phyloP scores from a whole-genome alignment of 2,329 filamentous ascomycete species.

The Epichloe baconii region DNA sequence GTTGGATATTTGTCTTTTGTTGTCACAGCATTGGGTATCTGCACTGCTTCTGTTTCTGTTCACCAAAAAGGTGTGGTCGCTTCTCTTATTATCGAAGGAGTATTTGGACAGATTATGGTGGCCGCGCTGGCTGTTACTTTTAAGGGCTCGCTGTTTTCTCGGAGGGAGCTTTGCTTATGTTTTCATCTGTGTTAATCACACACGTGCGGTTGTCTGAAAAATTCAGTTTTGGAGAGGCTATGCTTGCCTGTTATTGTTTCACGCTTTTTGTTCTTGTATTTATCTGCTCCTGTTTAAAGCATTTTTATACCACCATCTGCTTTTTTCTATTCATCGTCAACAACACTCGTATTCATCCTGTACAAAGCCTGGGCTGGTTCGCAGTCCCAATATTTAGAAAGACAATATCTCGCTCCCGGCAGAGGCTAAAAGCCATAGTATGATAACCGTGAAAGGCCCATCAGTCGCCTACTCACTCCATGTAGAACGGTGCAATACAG shows the following conservation, averaged over 20 bases:
- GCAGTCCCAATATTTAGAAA: not conserved
- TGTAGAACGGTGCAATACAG: not conserved
- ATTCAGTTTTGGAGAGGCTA: not conserved
- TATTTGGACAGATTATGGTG: not conserved
- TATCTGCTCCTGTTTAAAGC: not conserved
- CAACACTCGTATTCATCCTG: not conserved
- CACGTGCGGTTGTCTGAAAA: constrained; percentile 1
- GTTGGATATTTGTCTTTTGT: not conserved
- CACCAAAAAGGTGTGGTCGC: not conserved
- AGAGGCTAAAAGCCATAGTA: not conserved
- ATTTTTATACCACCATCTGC: constrained; percentile 2
- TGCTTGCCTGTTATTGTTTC: not conserved
- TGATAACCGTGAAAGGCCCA: not conserved
- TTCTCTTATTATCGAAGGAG: not conserved
- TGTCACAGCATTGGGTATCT: constrained; percentile 3
- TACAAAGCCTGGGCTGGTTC: not conserved
- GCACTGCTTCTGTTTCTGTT: too few relatives aligned
- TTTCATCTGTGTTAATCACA: not conserved
- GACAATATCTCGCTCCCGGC: not conserved
- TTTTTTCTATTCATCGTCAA: not conserved
- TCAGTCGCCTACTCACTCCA: not conserved
- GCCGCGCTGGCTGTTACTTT: not conserved
- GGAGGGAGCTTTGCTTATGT: not conserved
- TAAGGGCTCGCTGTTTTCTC: not conserved
- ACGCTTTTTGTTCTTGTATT: not conserved